These are phyloP conservation scores for Microcyclospora tardicrescens DNA, from an alignment of 2,329 filamentous ascomycete genomes.

Conservation along the genomic window DNA sequence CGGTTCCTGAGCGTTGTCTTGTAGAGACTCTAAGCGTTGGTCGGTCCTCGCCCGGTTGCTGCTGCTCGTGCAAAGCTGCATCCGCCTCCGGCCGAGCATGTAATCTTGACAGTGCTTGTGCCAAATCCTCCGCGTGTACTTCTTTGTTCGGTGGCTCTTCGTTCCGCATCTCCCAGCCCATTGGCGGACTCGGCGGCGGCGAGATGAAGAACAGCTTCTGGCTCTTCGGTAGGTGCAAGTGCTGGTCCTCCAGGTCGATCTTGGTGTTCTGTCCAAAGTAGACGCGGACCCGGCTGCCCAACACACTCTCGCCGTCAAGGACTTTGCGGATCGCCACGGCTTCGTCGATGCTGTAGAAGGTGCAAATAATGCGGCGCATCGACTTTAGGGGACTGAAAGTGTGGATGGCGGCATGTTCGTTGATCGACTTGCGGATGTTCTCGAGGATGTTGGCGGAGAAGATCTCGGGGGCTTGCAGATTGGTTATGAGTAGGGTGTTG, in stretches of 20 bases:
- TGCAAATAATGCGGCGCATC: constrained; percentile 68
- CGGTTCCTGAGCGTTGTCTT: constrained; percentile 36
- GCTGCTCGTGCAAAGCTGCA: constrained; percentile 10
- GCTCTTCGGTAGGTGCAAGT: constrained; percentile 43
- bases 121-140: constrained; percentile 50
- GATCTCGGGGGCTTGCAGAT: constrained; percentile 58
- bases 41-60: constrained; percentile 10
- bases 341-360: constrained; percentile 57
- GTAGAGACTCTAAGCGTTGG: constrained; percentile 6
- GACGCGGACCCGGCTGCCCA: constrained; percentile 56
- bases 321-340: constrained; percentile 58
- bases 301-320: constrained; percentile 61
- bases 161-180: constrained; percentile 50
- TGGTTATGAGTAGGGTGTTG: constrained; percentile 77
- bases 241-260: constrained; percentile 26
- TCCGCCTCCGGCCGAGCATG: constrained; percentile 28
- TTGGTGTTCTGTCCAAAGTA: constrained; percentile 46
- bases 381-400: constrained; percentile 71
- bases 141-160: constrained; percentile 55
- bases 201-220: constrained; percentile 55
- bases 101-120: constrained; percentile 41
- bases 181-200: constrained; percentile 49
- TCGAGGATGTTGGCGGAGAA: constrained; percentile 64
- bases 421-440: constrained; percentile 58
- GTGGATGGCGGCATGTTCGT: constrained; percentile 57